Evolutionary conservation across 2,329 filamentous ascomycete species (phyloP).

Genomic region (Penicillium vulpinum): DNA sequence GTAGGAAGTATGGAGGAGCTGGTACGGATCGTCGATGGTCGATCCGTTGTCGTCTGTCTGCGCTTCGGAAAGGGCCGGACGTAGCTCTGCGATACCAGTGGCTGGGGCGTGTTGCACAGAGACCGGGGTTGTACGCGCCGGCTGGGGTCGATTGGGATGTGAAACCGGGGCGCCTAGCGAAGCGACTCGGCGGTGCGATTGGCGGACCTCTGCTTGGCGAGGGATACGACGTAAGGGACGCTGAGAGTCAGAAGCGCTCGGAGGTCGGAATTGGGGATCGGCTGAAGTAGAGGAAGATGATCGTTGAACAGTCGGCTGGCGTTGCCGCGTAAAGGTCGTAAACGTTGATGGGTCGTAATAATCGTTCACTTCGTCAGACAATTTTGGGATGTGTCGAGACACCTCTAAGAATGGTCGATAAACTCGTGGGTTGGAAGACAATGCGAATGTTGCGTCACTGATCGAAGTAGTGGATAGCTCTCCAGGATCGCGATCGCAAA

Average conservation of each 20-base stretch:
- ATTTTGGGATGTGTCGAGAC: conserved; percentile 44
- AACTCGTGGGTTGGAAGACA: conserved; percentile 35
- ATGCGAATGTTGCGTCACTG: conserved; percentile 28
- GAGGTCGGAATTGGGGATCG: conserved; percentile 46
- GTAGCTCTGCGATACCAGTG: conserved; percentile 25
- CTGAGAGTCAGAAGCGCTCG: conserved; percentile 54
- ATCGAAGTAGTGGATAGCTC: conserved; percentile 14
- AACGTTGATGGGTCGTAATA: conserved; percentile 51
- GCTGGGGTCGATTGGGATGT: conserved; percentile 28
- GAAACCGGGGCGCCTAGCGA: conserved; percentile 47
- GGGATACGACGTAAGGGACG: conserved; percentile 55
- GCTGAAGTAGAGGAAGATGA: conserved; percentile 47
- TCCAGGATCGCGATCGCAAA: conserved; percentile 18
- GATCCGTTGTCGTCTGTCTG: conserved; percentile 36
- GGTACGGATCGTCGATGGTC: conserved; percentile 32
- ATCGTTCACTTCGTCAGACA: conserved; percentile 57
- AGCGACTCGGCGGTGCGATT: conserved; percentile 42
- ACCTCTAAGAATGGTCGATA: conserved; percentile 37
- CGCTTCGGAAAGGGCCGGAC: conserved; percentile 36
- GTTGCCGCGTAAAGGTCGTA: conserved; percentile 47
- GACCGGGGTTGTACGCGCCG: conserved; percentile 30
- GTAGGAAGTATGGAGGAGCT: conserved; percentile 47
- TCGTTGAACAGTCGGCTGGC: conserved; percentile 45
- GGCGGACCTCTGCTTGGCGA: conserved; percentile 50
- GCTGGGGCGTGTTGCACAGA: conserved; percentile 25